phyloP scores from a whole-genome alignment of 495 filamentous ascomycete species.

The Peziza echinospora region DNA sequence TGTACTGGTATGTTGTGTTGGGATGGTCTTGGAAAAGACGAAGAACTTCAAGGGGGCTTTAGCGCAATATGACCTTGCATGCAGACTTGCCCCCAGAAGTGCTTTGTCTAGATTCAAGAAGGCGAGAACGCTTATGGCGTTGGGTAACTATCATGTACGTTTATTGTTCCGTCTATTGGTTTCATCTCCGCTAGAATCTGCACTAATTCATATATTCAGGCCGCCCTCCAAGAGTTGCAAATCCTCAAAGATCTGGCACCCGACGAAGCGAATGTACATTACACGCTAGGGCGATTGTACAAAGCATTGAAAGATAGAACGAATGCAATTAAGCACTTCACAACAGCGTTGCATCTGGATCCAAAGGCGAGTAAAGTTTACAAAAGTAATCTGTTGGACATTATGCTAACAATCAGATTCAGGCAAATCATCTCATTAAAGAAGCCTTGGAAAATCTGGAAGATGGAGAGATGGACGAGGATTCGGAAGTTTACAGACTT shows the following conservation, averaged over 20 bases:
- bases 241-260: conserved; percentile 74
- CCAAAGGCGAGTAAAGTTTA: conserved; percentile 48
- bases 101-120: conserved; percentile 75
- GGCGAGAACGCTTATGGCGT: conserved; percentile 61
- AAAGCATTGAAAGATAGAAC: conserved; percentile 58
- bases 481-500: conserved; percentile 18
- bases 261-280: conserved; percentile 90
- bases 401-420: conserved; percentile 13
- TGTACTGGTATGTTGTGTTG: conserved; percentile 75
- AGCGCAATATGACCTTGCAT: conserved; percentile 56
- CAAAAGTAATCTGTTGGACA: neutral
- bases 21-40: conserved; percentile 67
- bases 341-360: conserved; percentile 82
- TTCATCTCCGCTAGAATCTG: neutral
- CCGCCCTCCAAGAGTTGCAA: conserved; percentile 57
- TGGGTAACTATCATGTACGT: conserved; percentile 31
- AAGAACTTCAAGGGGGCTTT: conserved; percentile 58
- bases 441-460: conserved; percentile 76
- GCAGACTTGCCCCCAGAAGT: conserved; percentile 55
- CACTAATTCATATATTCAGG: conserved; percentile 25
- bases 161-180: too few relatives aligned
- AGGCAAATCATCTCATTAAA: conserved; percentile 84
- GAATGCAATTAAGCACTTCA: conserved; percentile 74
- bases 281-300: conserved; percentile 68
- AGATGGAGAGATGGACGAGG: conserved; percentile 40